phyloP scores from a whole-genome alignment of 1,139 yeast species.

The Blastobotrys apis region DNA sequence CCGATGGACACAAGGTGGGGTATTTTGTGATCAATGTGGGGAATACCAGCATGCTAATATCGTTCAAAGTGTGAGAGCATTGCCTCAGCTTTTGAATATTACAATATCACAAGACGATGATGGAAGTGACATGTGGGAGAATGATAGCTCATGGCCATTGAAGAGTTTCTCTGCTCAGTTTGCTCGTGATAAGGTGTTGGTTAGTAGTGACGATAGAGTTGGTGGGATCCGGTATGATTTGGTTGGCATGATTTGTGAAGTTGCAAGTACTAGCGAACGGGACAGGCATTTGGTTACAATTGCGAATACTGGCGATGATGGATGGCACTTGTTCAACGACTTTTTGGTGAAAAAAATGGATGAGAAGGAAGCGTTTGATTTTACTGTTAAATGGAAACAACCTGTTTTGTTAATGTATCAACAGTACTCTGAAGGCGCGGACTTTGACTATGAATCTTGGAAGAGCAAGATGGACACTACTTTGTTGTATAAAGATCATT shows the following conservation, averaged over 20 bases:
- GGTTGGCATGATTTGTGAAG: constrained; percentile 39
- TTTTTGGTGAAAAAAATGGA: constrained; percentile 78
- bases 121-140: constrained; percentile 6
- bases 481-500: constrained; percentile 69
- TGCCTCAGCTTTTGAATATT: constrained; percentile 66
- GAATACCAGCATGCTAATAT: constrained; percentile 45
- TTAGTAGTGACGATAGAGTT: constrained; percentile 11
- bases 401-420: constrained; percentile 74
- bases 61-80: constrained; percentile 39
- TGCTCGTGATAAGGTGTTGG: constrained; percentile 15
- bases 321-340: constrained; percentile 87
- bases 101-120: constrained; percentile 27
- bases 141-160: constrained; percentile 23
- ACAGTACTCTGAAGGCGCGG: constrained; percentile 34
- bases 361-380: constrained; percentile 63
- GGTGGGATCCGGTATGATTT: constrained; percentile 29
- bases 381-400: constrained; percentile 73
- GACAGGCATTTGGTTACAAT: constrained; percentile 38
- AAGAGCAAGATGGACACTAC: constrained; percentile 51
- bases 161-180: constrained; percentile 19
- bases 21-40: constrained; percentile 49
- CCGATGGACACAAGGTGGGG: constrained; percentile 43
- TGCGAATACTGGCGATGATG: constrained; percentile 41
- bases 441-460: constrained; percentile 43
- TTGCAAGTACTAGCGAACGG: constrained; percentile 27